Conservation (phyloP, 306 rosid species). For the Castanospermum australe region DNA sequence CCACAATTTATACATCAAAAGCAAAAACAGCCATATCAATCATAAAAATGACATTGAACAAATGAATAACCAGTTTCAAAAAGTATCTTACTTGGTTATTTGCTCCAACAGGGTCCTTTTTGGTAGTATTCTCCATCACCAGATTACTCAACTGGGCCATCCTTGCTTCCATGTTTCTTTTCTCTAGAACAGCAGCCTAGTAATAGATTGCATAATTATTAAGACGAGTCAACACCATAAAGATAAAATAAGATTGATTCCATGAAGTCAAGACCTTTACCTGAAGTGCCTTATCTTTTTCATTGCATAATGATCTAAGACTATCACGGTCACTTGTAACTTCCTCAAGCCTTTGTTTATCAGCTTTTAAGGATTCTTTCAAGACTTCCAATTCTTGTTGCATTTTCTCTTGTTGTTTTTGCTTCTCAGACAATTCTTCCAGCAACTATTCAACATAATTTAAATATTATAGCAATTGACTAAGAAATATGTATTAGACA, state of each 20-base stretch:
- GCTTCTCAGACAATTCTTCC: constrained; percentile 63
- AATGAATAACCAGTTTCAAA: constrained; percentile 20
- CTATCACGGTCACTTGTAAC: constrained; percentile 54
- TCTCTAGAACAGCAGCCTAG: constrained; percentile 69
- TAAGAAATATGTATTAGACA: background rate
- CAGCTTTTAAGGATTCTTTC: constrained; percentile 60
- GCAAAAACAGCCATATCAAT: constrained; percentile 1
- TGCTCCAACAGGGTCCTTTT: constrained; percentile 49
- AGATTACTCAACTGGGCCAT: constrained; percentile 59
- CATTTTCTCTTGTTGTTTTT: constrained; percentile 59
- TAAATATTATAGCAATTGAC: constrained; percentile 11
- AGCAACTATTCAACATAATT: constrained; percentile 51
- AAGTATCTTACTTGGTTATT: constrained; percentile 58
- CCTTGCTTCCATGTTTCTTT: constrained; percentile 67
- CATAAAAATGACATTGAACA: background rate
- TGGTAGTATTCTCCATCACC: constrained; percentile 47
- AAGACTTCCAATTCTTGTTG: constrained; percentile 68
- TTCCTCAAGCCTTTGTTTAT: constrained; percentile 56
- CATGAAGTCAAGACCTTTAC: constrained; percentile 41
- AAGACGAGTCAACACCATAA: background rate
- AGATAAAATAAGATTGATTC: background rate
- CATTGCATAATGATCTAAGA: constrained; percentile 53
- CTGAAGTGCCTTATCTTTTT: constrained; percentile 78
- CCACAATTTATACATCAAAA: background rate
- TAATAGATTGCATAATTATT: constrained; percentile 27